Evolutionary conservation across 768 basidiomycete genomes (phyloP).

Genomic region (Clavulina sp.): DNA sequence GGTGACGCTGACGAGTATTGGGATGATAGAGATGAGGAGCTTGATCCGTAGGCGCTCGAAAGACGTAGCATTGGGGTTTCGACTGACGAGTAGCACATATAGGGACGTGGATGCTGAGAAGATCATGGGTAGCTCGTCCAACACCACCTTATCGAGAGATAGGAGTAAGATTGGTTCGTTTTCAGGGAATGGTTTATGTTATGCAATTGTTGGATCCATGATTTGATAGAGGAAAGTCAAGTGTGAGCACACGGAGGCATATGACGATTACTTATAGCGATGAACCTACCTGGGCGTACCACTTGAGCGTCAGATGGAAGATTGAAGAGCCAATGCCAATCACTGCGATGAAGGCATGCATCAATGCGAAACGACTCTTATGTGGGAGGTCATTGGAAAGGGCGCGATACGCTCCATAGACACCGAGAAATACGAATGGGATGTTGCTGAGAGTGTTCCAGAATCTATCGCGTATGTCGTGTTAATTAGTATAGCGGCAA

Average conservation of each 20-base stretch:
- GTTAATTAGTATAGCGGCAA: no score
- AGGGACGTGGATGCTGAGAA: constrained; percentile 18
- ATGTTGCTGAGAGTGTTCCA: constrained; percentile 22
- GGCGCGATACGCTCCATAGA: constrained; percentile 16
- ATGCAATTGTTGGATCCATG: no score
- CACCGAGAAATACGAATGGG: constrained; percentile 18
- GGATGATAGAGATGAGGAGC: constrained; percentile 16
- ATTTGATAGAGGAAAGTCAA: not conserved
- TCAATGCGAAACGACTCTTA: constrained; percentile 11
- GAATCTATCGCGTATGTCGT: no score
- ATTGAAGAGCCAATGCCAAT: constrained; percentile 21
- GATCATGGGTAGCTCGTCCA: constrained; percentile 25
- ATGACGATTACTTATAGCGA: not conserved
- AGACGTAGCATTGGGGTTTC: not conserved
- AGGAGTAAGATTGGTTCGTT: no score
- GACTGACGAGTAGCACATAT: constrained; percentile 14
- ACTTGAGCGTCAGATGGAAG: constrained; percentile 20
- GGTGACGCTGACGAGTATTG: constrained; percentile 17
- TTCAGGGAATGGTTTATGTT: no score
- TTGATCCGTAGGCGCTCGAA: not conserved
- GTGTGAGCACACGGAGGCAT: not conserved
- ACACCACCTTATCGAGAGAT: constrained; percentile 4
- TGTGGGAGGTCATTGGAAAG: constrained; percentile 9
- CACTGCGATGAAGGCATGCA: constrained; percentile 12
- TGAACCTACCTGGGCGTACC: constrained; percentile 19